phyloP scores from a whole-genome alignment of 441 rosid genomes.

The Populus tomentosa region DNA sequence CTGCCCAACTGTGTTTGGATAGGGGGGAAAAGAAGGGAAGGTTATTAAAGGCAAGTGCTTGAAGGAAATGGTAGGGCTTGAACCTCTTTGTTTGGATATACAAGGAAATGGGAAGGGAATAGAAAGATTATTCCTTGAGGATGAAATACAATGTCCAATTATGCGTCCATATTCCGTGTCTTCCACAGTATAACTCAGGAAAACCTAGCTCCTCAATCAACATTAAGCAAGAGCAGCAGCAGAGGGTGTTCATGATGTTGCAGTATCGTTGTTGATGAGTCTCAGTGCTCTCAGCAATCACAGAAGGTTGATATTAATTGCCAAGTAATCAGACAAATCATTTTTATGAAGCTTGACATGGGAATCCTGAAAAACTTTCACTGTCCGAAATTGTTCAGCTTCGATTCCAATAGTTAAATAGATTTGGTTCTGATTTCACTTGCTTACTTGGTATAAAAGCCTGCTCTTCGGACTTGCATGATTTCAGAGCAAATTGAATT shows the following conservation, averaged over 20 bases:
- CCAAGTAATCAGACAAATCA: slow-evolving; percentile 12
- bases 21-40: no score
- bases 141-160: no score
- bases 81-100: no score
- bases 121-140: no score
- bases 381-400: slow-evolving; percentile 24
- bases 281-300: no score
- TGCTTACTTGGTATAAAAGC: neutral
- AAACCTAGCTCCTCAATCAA: slow-evolving; percentile 42
- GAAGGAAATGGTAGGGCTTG: no score
- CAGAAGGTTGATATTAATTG: no score
- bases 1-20: no score
- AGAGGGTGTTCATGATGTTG: slow-evolving; percentile 64
- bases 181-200: slow-evolving; percentile 50
- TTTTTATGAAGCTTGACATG: slow-evolving; percentile 19
- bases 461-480: neutral
- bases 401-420: slow-evolving; percentile 38
- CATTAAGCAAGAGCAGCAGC: slow-evolving; percentile 34
- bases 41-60: no score
- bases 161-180: neutral
- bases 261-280: slow-evolving; percentile 4
- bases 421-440: neutral
- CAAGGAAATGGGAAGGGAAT: no score
- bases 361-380: slow-evolving; percentile 17
- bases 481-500: neutral